phyloP scores from a whole-genome alignment of 805 yeast genomes.

The Torulaspora gathmanii region DNA sequence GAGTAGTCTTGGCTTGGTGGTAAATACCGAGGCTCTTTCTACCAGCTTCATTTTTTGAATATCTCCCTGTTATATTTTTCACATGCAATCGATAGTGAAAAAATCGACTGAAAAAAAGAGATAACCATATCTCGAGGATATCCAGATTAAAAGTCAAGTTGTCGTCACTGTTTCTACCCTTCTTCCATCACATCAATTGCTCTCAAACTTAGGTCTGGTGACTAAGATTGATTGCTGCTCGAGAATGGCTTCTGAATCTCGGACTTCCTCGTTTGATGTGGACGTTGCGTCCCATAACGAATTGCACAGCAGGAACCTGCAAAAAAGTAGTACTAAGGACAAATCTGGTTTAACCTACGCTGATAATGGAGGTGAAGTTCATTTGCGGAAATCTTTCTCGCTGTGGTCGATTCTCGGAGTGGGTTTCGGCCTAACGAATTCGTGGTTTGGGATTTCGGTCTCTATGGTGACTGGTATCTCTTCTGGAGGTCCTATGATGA shows the following conservation, averaged over 20 bases:
- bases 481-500: constrained; percentile 58
- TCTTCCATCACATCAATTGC: not conserved
- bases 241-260: constrained; percentile 1
- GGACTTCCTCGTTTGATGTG: constrained; percentile 6
- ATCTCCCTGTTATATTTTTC: not conserved
- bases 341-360: not conserved
- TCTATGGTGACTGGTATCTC: constrained; percentile 52
- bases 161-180: not conserved
- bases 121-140: not conserved
- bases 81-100: constrained; percentile 2
- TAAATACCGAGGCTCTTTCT: too few relatives aligned
- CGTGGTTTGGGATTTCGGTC: constrained; percentile 63
- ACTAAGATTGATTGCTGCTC: not conserved
- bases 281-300: constrained; percentile 6
- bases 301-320: constrained; percentile 10
- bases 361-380: constrained; percentile 26
- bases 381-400: constrained; percentile 41
- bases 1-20: too few relatives aligned
- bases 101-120: not conserved
- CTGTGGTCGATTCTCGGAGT: constrained; percentile 52
- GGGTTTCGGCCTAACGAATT: constrained; percentile 58
- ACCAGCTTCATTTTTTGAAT: too few relatives aligned
- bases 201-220: not conserved
- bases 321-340: constrained; percentile 2
- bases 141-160: not conserved